Evolutionary conservation across 1,284 basidiomycete species (phyloP).

Genomic region (Marasmius sp.): DNA sequence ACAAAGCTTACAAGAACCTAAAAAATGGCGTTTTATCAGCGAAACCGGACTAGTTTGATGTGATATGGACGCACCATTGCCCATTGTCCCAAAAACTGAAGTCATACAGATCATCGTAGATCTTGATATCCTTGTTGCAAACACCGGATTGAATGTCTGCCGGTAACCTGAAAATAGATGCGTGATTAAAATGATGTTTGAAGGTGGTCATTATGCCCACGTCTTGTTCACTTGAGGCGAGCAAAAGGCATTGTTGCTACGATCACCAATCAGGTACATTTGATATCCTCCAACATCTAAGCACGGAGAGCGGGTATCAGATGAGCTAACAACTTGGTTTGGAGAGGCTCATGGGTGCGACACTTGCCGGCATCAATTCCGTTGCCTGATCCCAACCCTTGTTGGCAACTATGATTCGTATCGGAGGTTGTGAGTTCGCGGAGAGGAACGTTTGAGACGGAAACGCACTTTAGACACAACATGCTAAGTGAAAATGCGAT

Average conservation of each 20-base stretch:
- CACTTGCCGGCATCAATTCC: constrained; percentile 7
- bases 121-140: constrained; percentile 21
- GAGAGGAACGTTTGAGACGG: not conserved
- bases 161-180: constrained; percentile 14
- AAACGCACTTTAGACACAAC: constrained; percentile 29
- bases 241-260: constrained; percentile 11
- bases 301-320: not conserved
- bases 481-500: constrained; percentile 28
- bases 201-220: not conserved
- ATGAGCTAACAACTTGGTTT: not conserved
- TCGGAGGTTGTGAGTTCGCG: not conserved
- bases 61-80: constrained; percentile 13
- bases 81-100: constrained; percentile 21
- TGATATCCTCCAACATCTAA: constrained; percentile 11
- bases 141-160: constrained; percentile 17
- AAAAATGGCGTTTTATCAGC: not conserved
- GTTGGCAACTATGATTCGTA: constrained; percentile 18
- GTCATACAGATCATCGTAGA: constrained; percentile 21
- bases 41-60: not conserved
- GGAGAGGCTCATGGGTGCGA: not conserved
- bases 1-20: constrained; percentile 16
- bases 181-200: not conserved
- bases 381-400: constrained; percentile 14
- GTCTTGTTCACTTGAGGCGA: constrained; percentile 22
- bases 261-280: constrained; percentile 2